Evolutionary conservation across 805 yeast species (phyloP).

Genomic region (Zygosaccharomyces rouxii): DNA sequence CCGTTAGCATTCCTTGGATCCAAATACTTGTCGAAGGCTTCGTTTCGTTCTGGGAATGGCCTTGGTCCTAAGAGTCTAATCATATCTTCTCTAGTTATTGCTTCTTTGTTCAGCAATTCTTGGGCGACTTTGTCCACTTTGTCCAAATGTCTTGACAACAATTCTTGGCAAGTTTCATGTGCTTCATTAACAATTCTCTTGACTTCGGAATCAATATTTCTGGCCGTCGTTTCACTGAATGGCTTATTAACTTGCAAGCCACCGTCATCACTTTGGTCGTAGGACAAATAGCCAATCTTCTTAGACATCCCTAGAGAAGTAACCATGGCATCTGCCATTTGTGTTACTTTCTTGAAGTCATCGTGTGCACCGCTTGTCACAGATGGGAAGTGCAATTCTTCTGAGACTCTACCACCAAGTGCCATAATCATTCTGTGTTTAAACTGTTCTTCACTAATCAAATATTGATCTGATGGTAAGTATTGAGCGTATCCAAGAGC

Average conservation of each 20-base stretch:
- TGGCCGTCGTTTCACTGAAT: conserved; percentile 82
- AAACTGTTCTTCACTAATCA: conserved; percentile 71
- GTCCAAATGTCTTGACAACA: conserved; percentile 60
- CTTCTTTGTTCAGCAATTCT: conserved; percentile 80
- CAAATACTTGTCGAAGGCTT: conserved; percentile 85
- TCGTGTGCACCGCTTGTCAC: conserved; percentile 92
- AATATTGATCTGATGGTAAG: conserved; percentile 82
- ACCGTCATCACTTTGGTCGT: conserved; percentile 45
- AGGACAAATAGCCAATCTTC: conserved; percentile 53
- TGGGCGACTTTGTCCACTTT: conserved; percentile 86
- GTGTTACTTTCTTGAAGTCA: conserved; percentile 87
- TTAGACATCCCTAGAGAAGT: conserved; percentile 84
- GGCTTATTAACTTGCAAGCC: conserved; percentile 71
- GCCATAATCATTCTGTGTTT: conserved; percentile 90
- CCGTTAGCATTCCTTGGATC: conserved; percentile 33
- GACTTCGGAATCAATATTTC: conserved; percentile 75
- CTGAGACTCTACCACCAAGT: conserved; percentile 87
- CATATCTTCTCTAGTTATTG: conserved; percentile 92
- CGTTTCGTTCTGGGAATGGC: conserved; percentile 86
- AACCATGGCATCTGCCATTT: conserved; percentile 87
- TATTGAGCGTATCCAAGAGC: conserved; percentile 96
- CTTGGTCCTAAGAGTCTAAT: conserved; percentile 83
- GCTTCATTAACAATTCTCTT: conserved; percentile 73
- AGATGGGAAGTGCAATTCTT: conserved; percentile 78
- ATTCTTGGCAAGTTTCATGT: conserved; percentile 59